These are phyloP conservation scores for Aegilops bicornis DNA, from an alignment of 176 grass and related monocot species.

Conservation along the genomic window DNA sequence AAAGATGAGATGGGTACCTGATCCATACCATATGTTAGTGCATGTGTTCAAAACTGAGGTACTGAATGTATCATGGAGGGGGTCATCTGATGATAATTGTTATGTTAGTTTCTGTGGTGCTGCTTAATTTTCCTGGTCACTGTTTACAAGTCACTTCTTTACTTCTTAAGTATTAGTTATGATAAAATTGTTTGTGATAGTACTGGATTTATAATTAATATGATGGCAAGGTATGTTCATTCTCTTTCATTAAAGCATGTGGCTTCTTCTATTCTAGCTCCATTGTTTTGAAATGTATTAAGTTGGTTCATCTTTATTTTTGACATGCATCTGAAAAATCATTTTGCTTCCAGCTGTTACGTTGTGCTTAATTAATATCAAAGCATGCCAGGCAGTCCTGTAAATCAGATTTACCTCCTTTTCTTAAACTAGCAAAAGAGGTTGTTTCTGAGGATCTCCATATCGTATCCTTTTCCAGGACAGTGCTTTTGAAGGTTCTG, in stretches of 20 bases:
- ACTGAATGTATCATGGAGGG: background rate
- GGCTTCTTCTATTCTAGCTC: background rate
- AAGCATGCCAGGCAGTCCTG: background rate
- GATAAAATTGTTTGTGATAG: background rate
- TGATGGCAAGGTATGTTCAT: background rate
- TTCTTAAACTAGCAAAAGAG: background rate
- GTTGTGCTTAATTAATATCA: background rate
- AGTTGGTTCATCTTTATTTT: background rate
- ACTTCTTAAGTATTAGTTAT: background rate
- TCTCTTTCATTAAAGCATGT: background rate
- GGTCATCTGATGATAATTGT: background rate
- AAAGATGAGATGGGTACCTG: background rate
- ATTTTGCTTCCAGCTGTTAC: background rate
- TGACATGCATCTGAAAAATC: background rate
- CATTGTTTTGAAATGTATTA: background rate
- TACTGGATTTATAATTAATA: background rate
- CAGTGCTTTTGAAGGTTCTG: conserved; percentile 94
- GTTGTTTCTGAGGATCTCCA: conserved; percentile 1
- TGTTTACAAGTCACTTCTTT: background rate
- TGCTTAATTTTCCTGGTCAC: background rate
- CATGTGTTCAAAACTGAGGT: background rate
- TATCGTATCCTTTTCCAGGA: conserved; percentile 54
- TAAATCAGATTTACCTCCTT: background rate
- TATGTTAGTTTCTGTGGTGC: background rate
- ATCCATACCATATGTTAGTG: background rate